Conservation (phyloP, 2,329 filamentous ascomycete genomes). For the Phialemonium atrogriseum region DNA sequence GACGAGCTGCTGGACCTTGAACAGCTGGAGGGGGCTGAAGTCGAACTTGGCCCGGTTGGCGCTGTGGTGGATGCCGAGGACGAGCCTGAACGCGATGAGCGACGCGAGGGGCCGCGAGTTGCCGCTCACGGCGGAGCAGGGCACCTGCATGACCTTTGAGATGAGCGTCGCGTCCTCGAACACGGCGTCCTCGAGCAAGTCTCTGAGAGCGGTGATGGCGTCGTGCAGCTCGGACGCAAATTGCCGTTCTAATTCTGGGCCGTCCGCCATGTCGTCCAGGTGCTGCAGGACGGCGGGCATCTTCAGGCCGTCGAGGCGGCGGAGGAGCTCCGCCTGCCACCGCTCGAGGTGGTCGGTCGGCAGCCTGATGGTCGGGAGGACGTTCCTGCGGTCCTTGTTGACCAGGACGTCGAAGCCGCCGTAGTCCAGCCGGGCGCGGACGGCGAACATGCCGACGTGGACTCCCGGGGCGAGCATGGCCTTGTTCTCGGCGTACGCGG, state of each 20-base stretch:
- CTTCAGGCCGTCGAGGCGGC: slow-evolving; percentile 36
- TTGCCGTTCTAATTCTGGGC: slow-evolving; percentile 7
- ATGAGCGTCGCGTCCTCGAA: slow-evolving; percentile 33
- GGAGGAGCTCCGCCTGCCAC: slow-evolving; percentile 47
- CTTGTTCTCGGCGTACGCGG: slow-evolving; percentile 41
- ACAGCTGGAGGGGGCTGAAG: slow-evolving; percentile 56
- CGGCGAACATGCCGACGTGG: slow-evolving; percentile 50
- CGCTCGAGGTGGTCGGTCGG: slow-evolving; percentile 42
- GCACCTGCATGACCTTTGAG: slow-evolving; percentile 28
- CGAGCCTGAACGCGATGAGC: slow-evolving; percentile 49
- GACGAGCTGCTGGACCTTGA: slow-evolving; percentile 57
- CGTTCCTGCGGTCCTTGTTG: slow-evolving; percentile 43
- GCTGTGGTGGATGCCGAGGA: slow-evolving; percentile 53
- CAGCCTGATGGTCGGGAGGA: slow-evolving; percentile 52
- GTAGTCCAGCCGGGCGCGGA: slow-evolving; percentile 40
- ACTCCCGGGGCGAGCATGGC: slow-evolving; percentile 42
- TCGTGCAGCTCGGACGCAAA: slow-evolving; percentile 14
- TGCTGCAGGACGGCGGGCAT: slow-evolving; percentile 29
- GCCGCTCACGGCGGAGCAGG: slow-evolving; percentile 19
- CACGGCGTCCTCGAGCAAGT: slow-evolving; percentile 28
- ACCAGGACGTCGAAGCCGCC: slow-evolving; percentile 58
- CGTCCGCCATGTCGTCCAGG: slow-evolving; percentile 23
- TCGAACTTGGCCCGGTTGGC: slow-evolving; percentile 42
- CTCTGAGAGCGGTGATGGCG: slow-evolving; percentile 27
- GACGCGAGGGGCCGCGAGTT: slow-evolving; percentile 16